phyloP scores from a whole-genome alignment of 164 flowering plant genomes.

The Vitis amurensis region DNA sequence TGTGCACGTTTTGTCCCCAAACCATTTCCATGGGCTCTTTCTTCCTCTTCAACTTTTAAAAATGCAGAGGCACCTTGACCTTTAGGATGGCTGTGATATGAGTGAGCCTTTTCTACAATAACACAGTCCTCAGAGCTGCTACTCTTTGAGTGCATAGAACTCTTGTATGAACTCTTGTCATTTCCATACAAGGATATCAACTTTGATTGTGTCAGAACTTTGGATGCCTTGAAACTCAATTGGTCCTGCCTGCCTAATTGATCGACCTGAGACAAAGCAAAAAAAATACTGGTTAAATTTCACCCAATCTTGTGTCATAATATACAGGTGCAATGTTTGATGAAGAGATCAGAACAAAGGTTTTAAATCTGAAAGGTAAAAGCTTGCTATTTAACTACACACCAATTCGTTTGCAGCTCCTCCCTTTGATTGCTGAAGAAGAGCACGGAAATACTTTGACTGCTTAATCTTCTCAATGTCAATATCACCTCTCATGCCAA shows the following conservation, averaged over 20 bases:
- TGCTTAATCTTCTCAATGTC: constrained; percentile 71
- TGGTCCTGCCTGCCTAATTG: constrained; percentile 38
- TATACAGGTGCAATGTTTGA: neutral
- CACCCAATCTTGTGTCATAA: neutral
- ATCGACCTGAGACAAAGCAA: constrained; percentile 27
- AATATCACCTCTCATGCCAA: constrained; percentile 46
- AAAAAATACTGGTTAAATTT: too few species aligned
- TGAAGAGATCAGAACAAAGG: neutral
- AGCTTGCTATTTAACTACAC: constrained; percentile 8
- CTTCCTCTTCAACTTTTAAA: constrained; percentile 52
- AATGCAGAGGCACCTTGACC: constrained; percentile 18
- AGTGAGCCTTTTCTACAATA: constrained; percentile 31
- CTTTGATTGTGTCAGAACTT: constrained; percentile 52
- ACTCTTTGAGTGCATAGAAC: constrained; percentile 22
- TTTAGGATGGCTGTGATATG: constrained; percentile 30
- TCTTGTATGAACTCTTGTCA: constrained; percentile 27
- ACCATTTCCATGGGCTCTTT: constrained; percentile 33
- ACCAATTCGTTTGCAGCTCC: constrained; percentile 34
- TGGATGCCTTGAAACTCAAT: constrained; percentile 35
- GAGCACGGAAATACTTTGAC: constrained; percentile 61
- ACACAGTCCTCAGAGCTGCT: constrained; percentile 49
- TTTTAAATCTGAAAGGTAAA: neutral
- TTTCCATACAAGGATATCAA: constrained; percentile 59
- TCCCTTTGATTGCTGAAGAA: constrained; percentile 39
- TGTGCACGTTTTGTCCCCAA: constrained; percentile 55